Conservation (phyloP, 768 basidiomycete genomes). For the Boletus eberwhitei region DNA sequence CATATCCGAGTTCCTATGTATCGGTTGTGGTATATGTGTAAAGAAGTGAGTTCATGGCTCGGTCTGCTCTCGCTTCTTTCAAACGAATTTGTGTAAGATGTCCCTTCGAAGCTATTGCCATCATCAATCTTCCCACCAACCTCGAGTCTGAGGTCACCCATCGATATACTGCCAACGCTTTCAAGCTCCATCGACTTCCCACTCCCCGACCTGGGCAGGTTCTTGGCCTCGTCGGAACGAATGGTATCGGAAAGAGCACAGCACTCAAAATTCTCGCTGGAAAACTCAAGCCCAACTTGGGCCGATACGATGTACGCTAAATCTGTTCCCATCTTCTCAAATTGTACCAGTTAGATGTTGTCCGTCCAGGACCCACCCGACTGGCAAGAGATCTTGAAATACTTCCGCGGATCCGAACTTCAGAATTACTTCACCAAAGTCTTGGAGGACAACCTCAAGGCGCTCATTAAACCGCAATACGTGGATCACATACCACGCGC, state of each 20-base stretch:
- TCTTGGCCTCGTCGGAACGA: constrained; percentile 96
- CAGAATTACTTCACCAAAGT: constrained; percentile 99
- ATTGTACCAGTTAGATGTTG: not conserved
- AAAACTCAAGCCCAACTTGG: constrained; percentile 96
- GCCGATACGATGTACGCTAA: constrained; percentile 82
- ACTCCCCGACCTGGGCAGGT: constrained; percentile 98
- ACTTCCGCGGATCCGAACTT: constrained; percentile 97
- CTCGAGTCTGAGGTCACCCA: constrained; percentile 95
- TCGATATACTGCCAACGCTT: constrained; percentile 96
- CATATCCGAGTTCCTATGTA: constrained; percentile 98
- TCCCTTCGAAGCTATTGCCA: constrained; percentile 97
- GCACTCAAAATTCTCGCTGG: constrained; percentile 96
- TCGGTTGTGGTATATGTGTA: constrained; percentile 99
- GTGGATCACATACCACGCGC: constrained; percentile 98
- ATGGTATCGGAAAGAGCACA: constrained; percentile 99
- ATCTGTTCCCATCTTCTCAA: not conserved
- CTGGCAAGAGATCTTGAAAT: constrained; percentile 97
- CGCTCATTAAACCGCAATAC: constrained; percentile 99
- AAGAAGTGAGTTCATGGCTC: constrained; percentile 73
- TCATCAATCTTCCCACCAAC: constrained; percentile 98
- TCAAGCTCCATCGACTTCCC: constrained; percentile 97
- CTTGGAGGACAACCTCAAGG: constrained; percentile 96
- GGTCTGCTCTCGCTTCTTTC: constrained; percentile 2
- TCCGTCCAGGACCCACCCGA: constrained; percentile 84
- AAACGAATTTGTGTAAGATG: constrained; percentile 54